Base-by-base conservation (phyloP, 345 rosid species). In the Crucihimalaya himalaica region DNA sequence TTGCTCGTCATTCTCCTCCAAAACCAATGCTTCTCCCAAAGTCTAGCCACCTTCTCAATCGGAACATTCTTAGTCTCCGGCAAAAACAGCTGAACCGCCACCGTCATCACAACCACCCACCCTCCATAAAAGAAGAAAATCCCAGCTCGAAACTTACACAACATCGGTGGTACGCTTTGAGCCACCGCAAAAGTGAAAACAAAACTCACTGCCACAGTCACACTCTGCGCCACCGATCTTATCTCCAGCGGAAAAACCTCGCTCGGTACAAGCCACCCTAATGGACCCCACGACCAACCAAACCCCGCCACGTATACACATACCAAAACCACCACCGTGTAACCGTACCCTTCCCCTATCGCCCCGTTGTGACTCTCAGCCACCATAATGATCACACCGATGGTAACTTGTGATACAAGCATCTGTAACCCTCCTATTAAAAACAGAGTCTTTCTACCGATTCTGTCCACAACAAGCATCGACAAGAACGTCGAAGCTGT, bases 41-140 rank as follows among this genome's bases (percentile, higher is more conserved):
- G 88, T 25, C 58, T 68, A 5, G 80, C 86, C 81, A 88, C 82
- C 28, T 80, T 68, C 65, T 86, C 89, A 9, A 89, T 81, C 1
- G 89, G 95, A 47, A 82, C 57, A 72, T 79, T 85, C 68, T 87
- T 87, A 11, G 95, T 85, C 85, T 89, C 91, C 8, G 91, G 95
- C 71, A 89, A 43, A 63, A 86, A 62, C 2, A 77, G 73, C 61
- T 77, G 54, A 58, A 86, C 79, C 21, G 82, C 85, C 20, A 57
- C 70, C 3, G 88, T 88, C 94, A 88, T 86, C 47, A 81, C 76
- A 31, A 53, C 79, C 56, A 85, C 78, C 89, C 91, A 88, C 25
- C 76, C 89, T 6, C 87, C 91, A 35, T 85, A 88, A 69, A 88
- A 84, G 82, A 82, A 81, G 86, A 88, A 86, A 73, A 81, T 79